Percentiles rank a stretch among this genome's conserved stretches.
phyloP scores from a whole-genome alignment of 2,329 filamentous ascomycete genomes.

The Aspergillus fumigatiaffinis region DNA sequence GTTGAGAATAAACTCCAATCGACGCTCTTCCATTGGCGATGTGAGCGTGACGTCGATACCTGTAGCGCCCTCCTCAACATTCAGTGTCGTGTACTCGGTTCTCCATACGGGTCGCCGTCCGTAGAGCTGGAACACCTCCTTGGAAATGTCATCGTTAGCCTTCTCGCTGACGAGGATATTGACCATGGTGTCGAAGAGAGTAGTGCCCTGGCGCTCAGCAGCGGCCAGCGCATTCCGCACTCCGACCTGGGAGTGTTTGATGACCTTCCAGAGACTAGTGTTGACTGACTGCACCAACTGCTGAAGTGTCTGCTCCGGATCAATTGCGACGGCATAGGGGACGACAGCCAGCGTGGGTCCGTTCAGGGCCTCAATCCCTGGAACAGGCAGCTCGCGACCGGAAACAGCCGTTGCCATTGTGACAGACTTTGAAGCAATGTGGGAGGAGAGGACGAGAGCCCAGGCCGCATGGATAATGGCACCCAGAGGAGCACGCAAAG shows the following conservation, averaged over 20 bases:
- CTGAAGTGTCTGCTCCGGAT: neutral
- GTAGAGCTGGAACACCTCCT: slow-evolving; percentile 2
- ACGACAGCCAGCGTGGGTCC: neutral
- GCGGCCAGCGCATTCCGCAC: neutral
- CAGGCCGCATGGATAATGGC: neutral
- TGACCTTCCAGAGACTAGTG: neutral
- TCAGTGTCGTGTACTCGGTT: slow-evolving; percentile 2
- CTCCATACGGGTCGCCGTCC: neutral
- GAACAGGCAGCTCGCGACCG: slow-evolving; percentile 1
- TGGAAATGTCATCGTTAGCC: neutral
- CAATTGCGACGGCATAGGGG: neutral
- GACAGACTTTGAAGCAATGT: neutral
- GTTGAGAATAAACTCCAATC: neutral
- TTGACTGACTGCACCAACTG: neutral
- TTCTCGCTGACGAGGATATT: slow-evolving; percentile 1
- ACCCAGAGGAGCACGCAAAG: neutral
- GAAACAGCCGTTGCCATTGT: slow-evolving; percentile 1
- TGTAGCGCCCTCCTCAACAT: neutral
- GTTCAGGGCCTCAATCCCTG: neutral
- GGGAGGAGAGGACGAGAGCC: neutral
- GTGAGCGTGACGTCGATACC: neutral
- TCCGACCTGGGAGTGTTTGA: neutral
- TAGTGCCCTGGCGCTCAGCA: neutral
- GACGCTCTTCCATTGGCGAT: neutral
- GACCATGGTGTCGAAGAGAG: slow-evolving; percentile 5